These are phyloP conservation scores for Phylloporus scabripes DNA, from an alignment of 768 basidiomycete species.

Conservation along the genomic window DNA sequence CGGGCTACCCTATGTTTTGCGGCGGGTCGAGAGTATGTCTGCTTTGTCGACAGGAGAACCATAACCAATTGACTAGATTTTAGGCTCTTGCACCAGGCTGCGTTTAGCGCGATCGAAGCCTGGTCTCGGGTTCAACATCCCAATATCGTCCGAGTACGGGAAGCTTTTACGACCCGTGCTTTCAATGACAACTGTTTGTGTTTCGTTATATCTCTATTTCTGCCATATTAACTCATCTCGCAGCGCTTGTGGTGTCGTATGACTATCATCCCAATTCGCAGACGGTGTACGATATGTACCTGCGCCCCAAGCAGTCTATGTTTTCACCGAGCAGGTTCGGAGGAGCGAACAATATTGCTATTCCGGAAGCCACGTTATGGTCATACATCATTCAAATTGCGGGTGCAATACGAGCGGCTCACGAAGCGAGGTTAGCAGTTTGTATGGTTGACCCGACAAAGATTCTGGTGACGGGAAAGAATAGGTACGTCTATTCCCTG, in stretches of 20 bases:
- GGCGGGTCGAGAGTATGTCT: slow-evolving; percentile 78
- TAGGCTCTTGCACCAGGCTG: slow-evolving; percentile 72
- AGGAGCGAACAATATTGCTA: slow-evolving; percentile 21
- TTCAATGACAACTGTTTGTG: slow-evolving; percentile 87
- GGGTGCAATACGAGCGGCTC: slow-evolving; percentile 79
- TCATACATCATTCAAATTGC: slow-evolving; percentile 89
- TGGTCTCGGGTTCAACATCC: slow-evolving; percentile 88
- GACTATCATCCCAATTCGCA: slow-evolving; percentile 81
- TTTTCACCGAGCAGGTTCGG: slow-evolving; percentile 35
- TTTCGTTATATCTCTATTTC: slow-evolving; percentile 3
- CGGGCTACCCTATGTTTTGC: slow-evolving; percentile 69
- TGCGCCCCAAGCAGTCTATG: slow-evolving; percentile 49
- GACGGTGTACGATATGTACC: slow-evolving; percentile 75
- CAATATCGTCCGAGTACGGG: slow-evolving; percentile 72
- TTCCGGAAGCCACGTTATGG: slow-evolving; percentile 86
- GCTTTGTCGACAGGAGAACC: not conserved
- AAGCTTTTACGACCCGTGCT: slow-evolving; percentile 91
- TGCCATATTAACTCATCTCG: slow-evolving; percentile 1
- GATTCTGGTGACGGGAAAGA: slow-evolving; percentile 83
- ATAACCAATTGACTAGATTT: slow-evolving; percentile 50
- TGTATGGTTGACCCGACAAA: slow-evolving; percentile 83
- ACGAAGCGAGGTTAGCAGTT: slow-evolving; percentile 74
- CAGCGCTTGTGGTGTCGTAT: slow-evolving; percentile 89
- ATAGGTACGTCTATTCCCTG: slow-evolving; percentile 47
- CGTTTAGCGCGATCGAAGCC: slow-evolving; percentile 75